phyloP scores from a whole-genome alignment of 495 filamentous ascomycete species.

The Penicillium simplicissimum region DNA sequence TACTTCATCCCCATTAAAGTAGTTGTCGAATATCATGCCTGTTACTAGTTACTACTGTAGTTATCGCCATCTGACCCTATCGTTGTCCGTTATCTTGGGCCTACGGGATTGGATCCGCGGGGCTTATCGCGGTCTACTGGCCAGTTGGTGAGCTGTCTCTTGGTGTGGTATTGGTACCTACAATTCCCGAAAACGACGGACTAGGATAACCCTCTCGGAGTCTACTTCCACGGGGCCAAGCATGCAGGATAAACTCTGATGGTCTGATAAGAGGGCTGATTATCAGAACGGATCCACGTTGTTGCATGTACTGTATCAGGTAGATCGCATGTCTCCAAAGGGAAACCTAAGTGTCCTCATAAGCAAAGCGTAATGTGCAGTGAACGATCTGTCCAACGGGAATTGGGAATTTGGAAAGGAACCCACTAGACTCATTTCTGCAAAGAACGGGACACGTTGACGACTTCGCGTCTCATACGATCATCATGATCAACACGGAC shows the following conservation, averaged over 20 bases:
- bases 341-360: no score
- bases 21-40: background rate
- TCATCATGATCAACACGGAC: conserved; percentile 12
- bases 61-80: background rate
- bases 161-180: no score
- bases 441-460: conserved; percentile 5
- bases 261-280: conserved; percentile 4
- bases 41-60: no score
- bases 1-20: background rate
- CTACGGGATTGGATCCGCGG: background rate
- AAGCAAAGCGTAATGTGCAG: no score
- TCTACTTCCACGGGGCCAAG: conserved; percentile 5
- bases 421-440: background rate
- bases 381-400: background rate
- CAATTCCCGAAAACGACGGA: background rate
- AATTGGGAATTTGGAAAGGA: conserved; percentile 1
- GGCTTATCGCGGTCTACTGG: background rate
- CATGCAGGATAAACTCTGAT: background rate
- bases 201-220: conserved; percentile 1
- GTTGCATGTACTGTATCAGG: conserved; percentile 9
- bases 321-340: background rate
- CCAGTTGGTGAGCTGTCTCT: background rate
- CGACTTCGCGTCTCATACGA: conserved; percentile 11
- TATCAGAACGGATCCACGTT: background rate
- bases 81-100: background rate